phyloP scores from a whole-genome alignment of 805 yeast genomes.

The Hanseniaspora nectarophila region DNA sequence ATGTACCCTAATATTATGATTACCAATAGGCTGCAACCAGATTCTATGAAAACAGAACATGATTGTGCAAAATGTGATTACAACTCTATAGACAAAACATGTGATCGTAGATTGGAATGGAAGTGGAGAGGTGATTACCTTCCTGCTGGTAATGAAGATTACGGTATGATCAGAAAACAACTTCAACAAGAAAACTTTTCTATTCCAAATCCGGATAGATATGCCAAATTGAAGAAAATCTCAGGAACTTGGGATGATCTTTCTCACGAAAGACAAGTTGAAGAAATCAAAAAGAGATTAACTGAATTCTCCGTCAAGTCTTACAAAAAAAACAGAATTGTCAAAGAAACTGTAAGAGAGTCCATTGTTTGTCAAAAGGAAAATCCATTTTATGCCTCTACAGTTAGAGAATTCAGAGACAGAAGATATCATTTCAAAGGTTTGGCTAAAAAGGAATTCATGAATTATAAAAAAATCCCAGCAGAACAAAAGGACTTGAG shows the following conservation, averaged over 20 bases:
- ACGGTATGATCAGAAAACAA: slow-evolving; percentile 76
- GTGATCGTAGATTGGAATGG: slow-evolving; percentile 90
- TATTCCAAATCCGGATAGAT: slow-evolving; percentile 33
- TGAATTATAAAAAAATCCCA: slow-evolving; percentile 29
- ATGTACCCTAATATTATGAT: slow-evolving; percentile 99
- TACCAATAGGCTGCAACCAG: slow-evolving; percentile 92
- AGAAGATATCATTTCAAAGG: slow-evolving; percentile 89
- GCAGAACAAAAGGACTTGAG: slow-evolving; percentile 43
- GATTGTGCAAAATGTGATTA: slow-evolving; percentile 97
- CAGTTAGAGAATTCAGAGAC: slow-evolving; percentile 89
- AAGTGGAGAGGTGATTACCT: slow-evolving; percentile 95
- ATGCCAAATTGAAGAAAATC: slow-evolving; percentile 41
- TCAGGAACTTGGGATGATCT: slow-evolving; percentile 60
- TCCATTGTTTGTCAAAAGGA: slow-evolving; percentile 95
- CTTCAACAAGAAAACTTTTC: slow-evolving; percentile 70
- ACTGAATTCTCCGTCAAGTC: slow-evolving; percentile 77
- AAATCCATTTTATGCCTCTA: slow-evolving; percentile 90
- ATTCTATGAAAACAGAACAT: slow-evolving; percentile 87
- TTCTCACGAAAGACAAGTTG: slow-evolving; percentile 64
- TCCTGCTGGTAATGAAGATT: slow-evolving; percentile 86
- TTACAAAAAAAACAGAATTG: slow-evolving; percentile 66
- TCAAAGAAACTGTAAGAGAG: slow-evolving; percentile 77
- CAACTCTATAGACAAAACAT: slow-evolving; percentile 84
- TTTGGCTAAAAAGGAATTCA: slow-evolving; percentile 31
- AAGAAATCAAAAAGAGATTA: slow-evolving; percentile 60